Evolutionary conservation across 805 yeast species (phyloP).

Genomic region (Hanseniaspora jakobsenii): DNA sequence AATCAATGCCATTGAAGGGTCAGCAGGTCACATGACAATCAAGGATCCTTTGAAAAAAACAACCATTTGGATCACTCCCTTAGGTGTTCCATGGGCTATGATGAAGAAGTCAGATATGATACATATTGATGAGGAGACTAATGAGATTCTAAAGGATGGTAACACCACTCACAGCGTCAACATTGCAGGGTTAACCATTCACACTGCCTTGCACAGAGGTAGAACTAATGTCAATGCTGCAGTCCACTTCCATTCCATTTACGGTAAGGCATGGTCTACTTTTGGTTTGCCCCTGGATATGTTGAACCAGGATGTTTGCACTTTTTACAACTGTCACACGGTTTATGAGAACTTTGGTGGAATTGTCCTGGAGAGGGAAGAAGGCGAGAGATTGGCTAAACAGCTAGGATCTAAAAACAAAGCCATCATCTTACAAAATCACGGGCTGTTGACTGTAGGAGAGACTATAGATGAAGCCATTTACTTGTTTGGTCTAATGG

Average conservation of each 20-base stretch:
- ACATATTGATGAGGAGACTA: conserved; percentile 44
- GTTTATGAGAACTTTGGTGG: conserved; percentile 66
- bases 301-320: conserved; percentile 66
- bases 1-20: conserved; percentile 61
- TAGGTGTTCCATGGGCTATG: conserved; percentile 61
- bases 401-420: conserved; percentile 45
- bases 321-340: conserved; percentile 50
- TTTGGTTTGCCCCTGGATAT: conserved; percentile 57
- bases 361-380: conserved; percentile 52
- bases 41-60: conserved; percentile 72
- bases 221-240: conserved; percentile 60
- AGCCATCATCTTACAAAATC: conserved; percentile 52
- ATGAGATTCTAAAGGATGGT: conserved; percentile 41
- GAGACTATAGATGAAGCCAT: conserved; percentile 62
- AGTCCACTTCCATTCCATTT: conserved; percentile 51
- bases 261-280: conserved; percentile 52
- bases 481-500: conserved; percentile 48
- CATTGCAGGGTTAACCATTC: conserved; percentile 58
- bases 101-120: conserved; percentile 53
- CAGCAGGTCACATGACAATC: conserved; percentile 77
- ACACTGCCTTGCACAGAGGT: conserved; percentile 50
- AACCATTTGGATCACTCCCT: conserved; percentile 83
- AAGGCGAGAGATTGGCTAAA: conserved; percentile 47
- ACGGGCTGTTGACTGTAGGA: conserved; percentile 62
- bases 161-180: conserved; percentile 38